Conservation (phyloP, 805 yeast species). For the Wickerhamomyces mucosus region DNA sequence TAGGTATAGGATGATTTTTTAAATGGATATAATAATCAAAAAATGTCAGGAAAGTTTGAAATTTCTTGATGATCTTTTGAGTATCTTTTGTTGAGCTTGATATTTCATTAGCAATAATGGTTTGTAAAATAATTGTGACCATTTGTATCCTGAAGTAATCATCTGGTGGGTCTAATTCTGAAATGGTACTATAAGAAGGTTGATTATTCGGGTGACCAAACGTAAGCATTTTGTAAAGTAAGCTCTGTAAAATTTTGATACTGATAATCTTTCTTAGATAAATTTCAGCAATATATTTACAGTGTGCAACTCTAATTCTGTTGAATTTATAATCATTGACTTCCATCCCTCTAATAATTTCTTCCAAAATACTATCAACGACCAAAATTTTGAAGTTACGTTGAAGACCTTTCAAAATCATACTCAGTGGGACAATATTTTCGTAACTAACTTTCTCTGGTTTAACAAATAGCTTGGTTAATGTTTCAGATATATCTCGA, state of each 20-base stretch:
- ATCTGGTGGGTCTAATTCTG: conserved; percentile 49
- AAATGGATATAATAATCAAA: conserved; percentile 65
- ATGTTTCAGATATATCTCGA: conserved; percentile 22
- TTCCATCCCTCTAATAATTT: conserved; percentile 59
- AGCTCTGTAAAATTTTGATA: conserved; percentile 35
- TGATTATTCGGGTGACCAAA: conserved; percentile 55
- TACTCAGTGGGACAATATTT: conserved; percentile 40
- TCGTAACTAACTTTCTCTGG: conserved; percentile 58
- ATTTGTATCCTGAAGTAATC: conserved; percentile 67
- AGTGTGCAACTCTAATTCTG: conserved; percentile 52
- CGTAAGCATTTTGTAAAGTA: conserved; percentile 47
- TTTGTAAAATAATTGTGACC: conserved; percentile 33
- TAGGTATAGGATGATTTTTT: conserved; percentile 53
- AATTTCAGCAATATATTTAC: conserved; percentile 50
- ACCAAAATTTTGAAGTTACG: conserved; percentile 32
- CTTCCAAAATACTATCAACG: conserved; percentile 58
- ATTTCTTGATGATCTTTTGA: conserved; percentile 14
- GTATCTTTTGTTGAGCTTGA: conserved; percentile 5
- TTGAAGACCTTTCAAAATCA: conserved; percentile 30
- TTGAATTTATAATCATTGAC: conserved; percentile 47
- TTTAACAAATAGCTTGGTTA: conserved; percentile 36
- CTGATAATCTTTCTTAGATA: conserved; percentile 38
- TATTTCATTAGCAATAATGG: conserved; percentile 8
- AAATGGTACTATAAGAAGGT: conserved; percentile 35
- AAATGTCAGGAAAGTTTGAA: conserved; percentile 38